Evolutionary conservation across 2,329 filamentous ascomycete species (phyloP).

Genomic region (Dothistroma pini): DNA sequence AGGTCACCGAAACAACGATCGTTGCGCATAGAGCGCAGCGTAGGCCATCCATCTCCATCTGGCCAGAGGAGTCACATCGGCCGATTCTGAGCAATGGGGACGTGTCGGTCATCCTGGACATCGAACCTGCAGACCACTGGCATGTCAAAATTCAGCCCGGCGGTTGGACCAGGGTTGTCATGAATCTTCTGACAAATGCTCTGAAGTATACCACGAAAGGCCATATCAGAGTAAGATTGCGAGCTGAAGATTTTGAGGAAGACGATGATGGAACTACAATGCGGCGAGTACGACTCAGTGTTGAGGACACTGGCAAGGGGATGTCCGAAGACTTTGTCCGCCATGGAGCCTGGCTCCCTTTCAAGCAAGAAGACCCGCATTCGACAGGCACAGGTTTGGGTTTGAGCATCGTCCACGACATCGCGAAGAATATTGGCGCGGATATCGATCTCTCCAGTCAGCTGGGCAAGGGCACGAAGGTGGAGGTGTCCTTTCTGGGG

Average conservation of each 20-base stretch:
- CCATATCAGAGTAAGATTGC: neutral
- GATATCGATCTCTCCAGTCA: conserved; percentile 29
- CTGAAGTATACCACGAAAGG: conserved; percentile 1
- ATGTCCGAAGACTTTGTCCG: neutral
- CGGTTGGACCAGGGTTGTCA: neutral
- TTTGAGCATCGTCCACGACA: conserved; percentile 12
- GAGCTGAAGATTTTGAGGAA: neutral
- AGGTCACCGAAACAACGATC: conserved; percentile 17
- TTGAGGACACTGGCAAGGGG: neutral
- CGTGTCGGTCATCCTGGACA: conserved; percentile 3
- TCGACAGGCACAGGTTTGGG: neutral
- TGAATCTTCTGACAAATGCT: conserved; percentile 1
- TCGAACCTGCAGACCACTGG: neutral
- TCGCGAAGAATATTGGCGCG: conserved; percentile 29
- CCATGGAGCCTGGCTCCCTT: neutral
- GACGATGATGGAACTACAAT: neutral
- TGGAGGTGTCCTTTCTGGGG: neutral
- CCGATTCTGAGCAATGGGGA: neutral
- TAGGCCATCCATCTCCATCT: neutral
- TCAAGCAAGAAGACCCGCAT: neutral
- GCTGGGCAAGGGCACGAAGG: neutral
- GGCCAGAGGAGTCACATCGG: neutral
- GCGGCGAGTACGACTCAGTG: neutral
- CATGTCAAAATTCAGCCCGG: neutral
- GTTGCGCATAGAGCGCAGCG: conserved; percentile 13